Conservation (phyloP, 73 alveolate genomes). For the Uronychia setigera region DNA sequence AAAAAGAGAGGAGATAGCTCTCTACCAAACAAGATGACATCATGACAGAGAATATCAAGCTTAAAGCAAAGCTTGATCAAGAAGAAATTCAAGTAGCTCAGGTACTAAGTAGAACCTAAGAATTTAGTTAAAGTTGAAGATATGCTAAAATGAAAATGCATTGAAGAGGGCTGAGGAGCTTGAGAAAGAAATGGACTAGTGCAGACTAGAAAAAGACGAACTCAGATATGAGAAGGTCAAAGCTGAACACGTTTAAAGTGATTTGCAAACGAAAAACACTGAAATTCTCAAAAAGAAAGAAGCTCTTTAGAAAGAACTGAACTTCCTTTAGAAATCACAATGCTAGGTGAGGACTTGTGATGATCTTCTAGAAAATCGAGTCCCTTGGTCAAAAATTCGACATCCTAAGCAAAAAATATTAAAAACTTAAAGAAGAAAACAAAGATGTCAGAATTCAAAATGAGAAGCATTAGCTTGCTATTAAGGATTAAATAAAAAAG, state of each 20-base stretch:
- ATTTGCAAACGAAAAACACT: background rate
- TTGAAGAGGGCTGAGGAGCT: background rate
- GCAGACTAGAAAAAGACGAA: background rate
- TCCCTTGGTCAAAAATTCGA: background rate
- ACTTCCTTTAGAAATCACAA: background rate
- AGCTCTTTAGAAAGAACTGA: background rate
- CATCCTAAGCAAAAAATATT: background rate
- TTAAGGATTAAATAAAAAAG: no score
- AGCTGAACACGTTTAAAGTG: background rate
- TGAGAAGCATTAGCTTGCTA: no score
- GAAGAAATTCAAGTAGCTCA: background rate
- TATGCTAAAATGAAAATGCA: background rate
- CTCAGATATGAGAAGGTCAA: background rate
- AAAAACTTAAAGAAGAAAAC: background rate
- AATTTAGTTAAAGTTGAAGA: background rate
- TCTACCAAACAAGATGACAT: background rate
- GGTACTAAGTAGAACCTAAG: no score
- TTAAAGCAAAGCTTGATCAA: background rate
- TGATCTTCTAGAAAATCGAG: background rate
- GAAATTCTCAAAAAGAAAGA: background rate
- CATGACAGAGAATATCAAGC: background rate
- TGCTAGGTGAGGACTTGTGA: background rate
- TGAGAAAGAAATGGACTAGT: background rate
- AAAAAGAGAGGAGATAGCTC: background rate
- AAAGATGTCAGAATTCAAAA: background rate